Base-by-base conservation (phyloP, 169 alveolate genomes). In the Plasmodium cynomolgi region DNA sequence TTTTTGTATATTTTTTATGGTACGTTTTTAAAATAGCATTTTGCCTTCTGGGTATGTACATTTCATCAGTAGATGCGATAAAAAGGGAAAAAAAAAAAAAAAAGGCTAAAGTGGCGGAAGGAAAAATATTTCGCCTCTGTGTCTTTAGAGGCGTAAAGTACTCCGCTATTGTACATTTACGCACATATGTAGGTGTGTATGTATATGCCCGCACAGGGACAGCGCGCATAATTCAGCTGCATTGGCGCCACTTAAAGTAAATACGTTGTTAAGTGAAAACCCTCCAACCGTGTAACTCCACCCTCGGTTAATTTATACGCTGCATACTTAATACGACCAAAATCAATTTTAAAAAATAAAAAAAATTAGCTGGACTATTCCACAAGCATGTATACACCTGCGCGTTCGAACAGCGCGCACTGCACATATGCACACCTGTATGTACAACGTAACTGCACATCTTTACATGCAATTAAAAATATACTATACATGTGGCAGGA, bases 401-500 rank as follows among this genome's bases (percentile, higher is more conserved):
- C n/a, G 77, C 37, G n/a, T 68, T 68, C 20, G 15, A 17, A 68
- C 77, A 68, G 17, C 17, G n/a, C 17, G 37, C 39, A 68, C 77
- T 5, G 31, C 77, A 68, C 77, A 68, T 68, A 29, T 68, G 77
- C 62, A 50, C 62, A 50, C 62, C 62, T 68, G 31, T 68, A 26
- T 68, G 8, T 68, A 68, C 77, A 68, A 68, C 37, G n/a, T 68
- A 81, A 83, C 41, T 83, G 72, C 80, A 83, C 91, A 54, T 33
- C 41, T 54, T 54, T 54, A 83, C 34, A 83, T 33, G 79, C 54
- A 83, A 54, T 83, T 83, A 83, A 58, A 83, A 83, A 83, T 83
- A 31, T 31, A 33, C 81, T 54, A 83, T 54, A 56, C 37, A 29
- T 15, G 23, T 58, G 29, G 81, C 81, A 54, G 26, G 39, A 58